A percentile compares a stretch with the other conserved stretches of the same genome.
phyloP scores from a whole-genome alignment of 257 asterid species.

The Solanum piurae region DNA sequence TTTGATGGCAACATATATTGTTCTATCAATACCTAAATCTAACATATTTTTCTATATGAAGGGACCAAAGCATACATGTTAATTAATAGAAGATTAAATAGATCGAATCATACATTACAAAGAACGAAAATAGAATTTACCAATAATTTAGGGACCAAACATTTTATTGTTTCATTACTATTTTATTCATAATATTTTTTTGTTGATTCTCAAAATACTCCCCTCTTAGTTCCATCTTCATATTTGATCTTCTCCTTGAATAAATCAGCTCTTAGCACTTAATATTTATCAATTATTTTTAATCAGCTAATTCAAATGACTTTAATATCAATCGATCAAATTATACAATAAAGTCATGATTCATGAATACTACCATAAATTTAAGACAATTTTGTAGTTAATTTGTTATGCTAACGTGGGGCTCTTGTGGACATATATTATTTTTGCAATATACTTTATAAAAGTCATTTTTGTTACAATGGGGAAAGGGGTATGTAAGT shows the following conservation, averaged over 20 bases:
- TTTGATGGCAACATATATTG: not conserved
- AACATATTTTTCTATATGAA: no score
- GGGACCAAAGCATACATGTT: no score
- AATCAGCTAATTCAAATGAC: not conserved
- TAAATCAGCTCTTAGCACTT: not conserved
- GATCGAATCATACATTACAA: no score
- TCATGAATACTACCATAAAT: not conserved
- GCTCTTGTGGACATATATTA: not conserved
- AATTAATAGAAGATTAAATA: no score
- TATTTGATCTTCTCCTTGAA: not conserved
- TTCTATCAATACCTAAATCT: not conserved
- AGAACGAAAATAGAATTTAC: no score
- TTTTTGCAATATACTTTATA: not conserved
- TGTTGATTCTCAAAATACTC: not conserved
- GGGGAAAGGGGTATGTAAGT: not conserved
- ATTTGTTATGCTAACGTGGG: not conserved
- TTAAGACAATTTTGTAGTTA: not conserved
- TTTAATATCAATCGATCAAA: not conserved
- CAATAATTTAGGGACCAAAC: no score
- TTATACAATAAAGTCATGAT: not conserved
- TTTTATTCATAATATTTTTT: not conserved
- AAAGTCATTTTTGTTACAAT: not conserved
- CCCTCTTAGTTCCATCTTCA: not conserved
- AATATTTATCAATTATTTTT: not conserved
- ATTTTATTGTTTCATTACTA: not conserved